phyloP scores from a whole-genome alignment of 1,284 basidiomycete genomes.

The Moesziomyces parantarcticus region DNA sequence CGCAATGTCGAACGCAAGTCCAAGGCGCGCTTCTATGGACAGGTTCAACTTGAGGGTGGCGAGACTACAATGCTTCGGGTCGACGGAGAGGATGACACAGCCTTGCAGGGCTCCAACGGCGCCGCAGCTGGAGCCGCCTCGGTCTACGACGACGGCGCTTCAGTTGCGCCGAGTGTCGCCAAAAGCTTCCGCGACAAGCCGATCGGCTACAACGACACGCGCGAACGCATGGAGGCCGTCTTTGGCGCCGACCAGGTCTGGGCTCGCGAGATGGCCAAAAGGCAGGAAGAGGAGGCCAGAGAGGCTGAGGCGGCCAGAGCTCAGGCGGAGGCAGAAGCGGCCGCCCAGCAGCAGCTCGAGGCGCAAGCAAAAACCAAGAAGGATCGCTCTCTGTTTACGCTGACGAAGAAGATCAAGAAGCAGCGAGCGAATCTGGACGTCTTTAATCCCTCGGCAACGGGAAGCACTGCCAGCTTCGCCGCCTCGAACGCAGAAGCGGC shows the following conservation, averaged over 20 bases:
- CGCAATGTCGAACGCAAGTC: constrained; percentile 33
- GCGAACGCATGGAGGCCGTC: constrained; percentile 62
- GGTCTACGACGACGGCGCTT: constrained; percentile 36
- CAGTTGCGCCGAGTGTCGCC: constrained; percentile 47
- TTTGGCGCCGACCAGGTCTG: constrained; percentile 58
- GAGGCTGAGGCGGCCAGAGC: constrained; percentile 37
- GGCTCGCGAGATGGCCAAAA: constrained; percentile 58
- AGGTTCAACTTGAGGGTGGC: constrained; percentile 50
- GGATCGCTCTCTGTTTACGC: constrained; percentile 24
- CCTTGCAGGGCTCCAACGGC: constrained; percentile 12
- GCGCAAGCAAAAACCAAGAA: constrained; percentile 33
- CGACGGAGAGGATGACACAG: constrained; percentile 13
- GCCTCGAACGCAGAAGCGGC: constrained; percentile 13
- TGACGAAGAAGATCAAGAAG: constrained; percentile 40
- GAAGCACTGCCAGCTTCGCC: constrained; percentile 26
- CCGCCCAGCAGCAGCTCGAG: constrained; percentile 13
- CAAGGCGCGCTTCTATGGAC: constrained; percentile 60
- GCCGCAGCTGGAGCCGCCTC: constrained; percentile 5
- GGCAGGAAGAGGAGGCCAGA: constrained; percentile 47
- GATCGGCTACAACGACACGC: constrained; percentile 61
- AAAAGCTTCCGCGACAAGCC: constrained; percentile 58
- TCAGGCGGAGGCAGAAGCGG: constrained; percentile 26
- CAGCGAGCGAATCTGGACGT: constrained; percentile 13
- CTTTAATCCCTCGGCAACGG: constrained; percentile 12
- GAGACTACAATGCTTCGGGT: constrained; percentile 26